Evolutionary conservation across 306 rosid species (phyloP), one percentile per base, ranked within the genome.

Genomic region (Pyrus pyrifolia): DNA sequence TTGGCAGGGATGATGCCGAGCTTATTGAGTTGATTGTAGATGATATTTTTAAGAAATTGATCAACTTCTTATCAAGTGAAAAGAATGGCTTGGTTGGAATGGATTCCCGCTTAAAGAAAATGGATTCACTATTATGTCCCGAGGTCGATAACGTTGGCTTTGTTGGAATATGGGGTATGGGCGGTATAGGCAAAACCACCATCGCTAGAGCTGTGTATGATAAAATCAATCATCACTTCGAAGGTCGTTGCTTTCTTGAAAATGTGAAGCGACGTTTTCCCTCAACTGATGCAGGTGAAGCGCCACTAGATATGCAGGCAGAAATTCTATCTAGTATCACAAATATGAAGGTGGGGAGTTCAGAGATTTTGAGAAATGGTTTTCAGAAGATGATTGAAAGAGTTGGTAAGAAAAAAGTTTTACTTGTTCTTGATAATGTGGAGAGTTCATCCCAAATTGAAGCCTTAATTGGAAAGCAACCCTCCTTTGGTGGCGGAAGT

Each of bases 111-210:
- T 38, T 76, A 18, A 18, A 44, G 15, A 7, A 65, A 70, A 14
- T 76, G 19, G 53, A 71, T 0, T 46, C 5, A 21, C 64, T 55
- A 2, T 22, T 70, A 15, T 42, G 25, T 38, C 10, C 38, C 1
- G 68, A 25, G 2, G 14, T 29, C 29, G 60, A 52, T 49, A 68
- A 81, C 44, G 53, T 69, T 27, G 55, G 38, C 0, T 12, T 70
- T 29, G 52, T 75, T 75, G 80, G 84, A 21, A 81, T 81, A 59
- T 81, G 80, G 70, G 84, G 84, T 40, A 76, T 81, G 81, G 80
- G 81, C 2, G 84, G 84, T 9, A 40, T 76, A 21, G 84, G 84
- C 1, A 80, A 80, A n/a, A 80, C 80, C 13, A 80, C 83, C 49
- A 62, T 80, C 1, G 83, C 80, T 4, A 62, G 73, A 74, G 78